These are phyloP conservation scores for Gaeumannomyces tritici DNA, from an alignment of 2,329 filamentous ascomycete genomes.

Conservation along the genomic window DNA sequence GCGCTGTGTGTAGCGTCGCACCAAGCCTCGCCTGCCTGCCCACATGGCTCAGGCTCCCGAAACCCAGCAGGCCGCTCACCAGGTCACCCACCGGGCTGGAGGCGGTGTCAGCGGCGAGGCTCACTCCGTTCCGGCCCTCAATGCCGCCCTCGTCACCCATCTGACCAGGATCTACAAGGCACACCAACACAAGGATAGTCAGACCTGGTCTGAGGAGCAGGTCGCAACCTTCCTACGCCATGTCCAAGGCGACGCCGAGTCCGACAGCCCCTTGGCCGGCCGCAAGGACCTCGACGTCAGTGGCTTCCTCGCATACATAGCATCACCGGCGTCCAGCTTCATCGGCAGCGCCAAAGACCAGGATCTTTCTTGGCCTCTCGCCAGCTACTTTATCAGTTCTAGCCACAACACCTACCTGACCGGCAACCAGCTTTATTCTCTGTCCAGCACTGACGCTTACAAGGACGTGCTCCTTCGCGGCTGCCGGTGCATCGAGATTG, in stretches of 20 bases:
- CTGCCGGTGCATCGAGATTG: constrained; percentile 86
- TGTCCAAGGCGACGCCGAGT: constrained; percentile 35
- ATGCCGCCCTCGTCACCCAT: constrained; percentile 27
- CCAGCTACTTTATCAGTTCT: constrained; percentile 88
- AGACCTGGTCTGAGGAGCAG: constrained; percentile 34
- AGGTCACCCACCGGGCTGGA: constrained; percentile 34
- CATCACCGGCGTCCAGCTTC: constrained; percentile 34
- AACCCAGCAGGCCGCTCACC: constrained; percentile 23
- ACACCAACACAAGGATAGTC: constrained; percentile 28
- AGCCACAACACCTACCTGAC: constrained; percentile 93
- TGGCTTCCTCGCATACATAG: constrained; percentile 47
- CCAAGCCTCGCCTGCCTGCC: not conserved
- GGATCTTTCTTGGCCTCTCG: constrained; percentile 66
- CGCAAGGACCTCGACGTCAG: constrained; percentile 30
- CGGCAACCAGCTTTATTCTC: constrained; percentile 78
- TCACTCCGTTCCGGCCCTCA: constrained; percentile 30
- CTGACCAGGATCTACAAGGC: constrained; percentile 36
- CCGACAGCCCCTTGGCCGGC: constrained; percentile 13
- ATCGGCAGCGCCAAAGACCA: constrained; percentile 28
- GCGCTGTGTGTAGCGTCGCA: not conserved
- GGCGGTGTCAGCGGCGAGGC: constrained; percentile 34
- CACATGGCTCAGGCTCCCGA: not conserved
- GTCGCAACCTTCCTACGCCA: constrained; percentile 34
- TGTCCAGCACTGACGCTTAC: constrained; percentile 82
- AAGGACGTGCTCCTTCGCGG: constrained; percentile 74